phyloP scores from a whole-genome alignment of 495 filamentous ascomycete species.

The Penicillium silybi region DNA sequence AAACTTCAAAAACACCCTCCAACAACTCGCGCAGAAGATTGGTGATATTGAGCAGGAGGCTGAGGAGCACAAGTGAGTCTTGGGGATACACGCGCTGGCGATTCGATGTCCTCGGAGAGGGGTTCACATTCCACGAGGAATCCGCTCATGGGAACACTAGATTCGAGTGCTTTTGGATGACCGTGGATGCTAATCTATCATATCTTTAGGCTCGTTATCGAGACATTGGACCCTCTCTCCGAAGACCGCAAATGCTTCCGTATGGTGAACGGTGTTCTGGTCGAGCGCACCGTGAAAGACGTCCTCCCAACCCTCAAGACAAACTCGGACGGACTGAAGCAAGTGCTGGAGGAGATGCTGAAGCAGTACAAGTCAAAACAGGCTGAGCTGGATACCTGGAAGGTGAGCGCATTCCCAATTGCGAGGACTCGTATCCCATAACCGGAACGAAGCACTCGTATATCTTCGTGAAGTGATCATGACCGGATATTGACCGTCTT shows the following conservation, averaged over 20 bases:
- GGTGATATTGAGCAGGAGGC: conserved; percentile 95
- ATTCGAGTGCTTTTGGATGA: neutral
- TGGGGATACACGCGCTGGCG: neutral
- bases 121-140: neutral
- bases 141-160: neutral
- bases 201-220: conserved; percentile 76
- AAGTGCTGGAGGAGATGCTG: conserved; percentile 90
- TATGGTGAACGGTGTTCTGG: conserved; percentile 94
- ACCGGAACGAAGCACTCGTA: neutral
- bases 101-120: neutral
- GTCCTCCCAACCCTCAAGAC: conserved; percentile 86
- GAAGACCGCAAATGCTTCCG: conserved; percentile 94
- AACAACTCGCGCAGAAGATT: conserved; percentile 91
- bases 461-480: neutral
- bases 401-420: conserved; percentile 55
- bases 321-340: conserved; percentile 92
- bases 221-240: conserved; percentile 81
- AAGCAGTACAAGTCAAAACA: conserved; percentile 97
- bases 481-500: neutral
- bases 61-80: conserved; percentile 92
- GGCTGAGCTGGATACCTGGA: conserved; percentile 95
- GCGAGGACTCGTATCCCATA: neutral
- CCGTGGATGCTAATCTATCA: conserved; percentile 12
- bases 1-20: conserved; percentile 92
- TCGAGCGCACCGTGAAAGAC: conserved; percentile 89